Evolutionary conservation across 345 rosid species (phyloP).

Genomic region (Acer saccharum): DNA sequence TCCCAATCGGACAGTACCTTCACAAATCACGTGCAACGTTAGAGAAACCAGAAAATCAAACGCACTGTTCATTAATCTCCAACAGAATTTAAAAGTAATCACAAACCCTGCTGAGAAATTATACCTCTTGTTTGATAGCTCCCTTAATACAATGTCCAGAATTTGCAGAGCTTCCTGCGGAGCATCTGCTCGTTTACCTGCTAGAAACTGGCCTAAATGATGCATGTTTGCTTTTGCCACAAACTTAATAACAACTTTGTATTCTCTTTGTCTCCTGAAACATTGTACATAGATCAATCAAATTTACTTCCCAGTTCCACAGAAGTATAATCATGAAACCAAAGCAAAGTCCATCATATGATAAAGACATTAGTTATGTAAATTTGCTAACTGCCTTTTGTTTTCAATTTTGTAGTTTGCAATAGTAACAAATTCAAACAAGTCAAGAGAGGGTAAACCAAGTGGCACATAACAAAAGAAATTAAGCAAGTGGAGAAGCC

Average conservation of each 20-base stretch:
- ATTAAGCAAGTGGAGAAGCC: conserved; percentile 2
- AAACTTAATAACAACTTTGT: conserved; percentile 80
- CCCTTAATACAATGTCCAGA: conserved; percentile 89
- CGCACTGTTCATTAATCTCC: neutral
- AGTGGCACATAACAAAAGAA: conserved; percentile 1
- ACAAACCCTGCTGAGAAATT: neutral
- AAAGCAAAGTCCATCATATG: neutral
- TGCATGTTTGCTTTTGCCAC: conserved; percentile 87
- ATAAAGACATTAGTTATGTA: too few relatives aligned
- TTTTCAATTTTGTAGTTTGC: neutral
- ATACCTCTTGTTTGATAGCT: conserved; percentile 79
- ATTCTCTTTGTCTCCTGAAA: conserved; percentile 78
- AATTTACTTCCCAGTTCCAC: conserved; percentile 1
- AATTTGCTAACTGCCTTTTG: neutral
- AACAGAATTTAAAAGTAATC: neutral
- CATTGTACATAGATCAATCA: conserved; percentile 16
- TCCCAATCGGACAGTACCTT: conserved; percentile 83
- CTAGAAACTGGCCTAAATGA: conserved; percentile 83
- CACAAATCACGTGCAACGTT: conserved; percentile 6
- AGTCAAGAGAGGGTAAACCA: conserved; percentile 8
- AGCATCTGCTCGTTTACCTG: conserved; percentile 89
- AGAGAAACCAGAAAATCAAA: neutral
- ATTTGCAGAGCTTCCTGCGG: conserved; percentile 93
- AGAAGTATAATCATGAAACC: neutral
- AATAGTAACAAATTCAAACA: neutral